These are phyloP conservation scores for Chytriomyces confervae DNA, from an alignment of 192 early-diverging fungal species.

Conservation along the genomic window DNA sequence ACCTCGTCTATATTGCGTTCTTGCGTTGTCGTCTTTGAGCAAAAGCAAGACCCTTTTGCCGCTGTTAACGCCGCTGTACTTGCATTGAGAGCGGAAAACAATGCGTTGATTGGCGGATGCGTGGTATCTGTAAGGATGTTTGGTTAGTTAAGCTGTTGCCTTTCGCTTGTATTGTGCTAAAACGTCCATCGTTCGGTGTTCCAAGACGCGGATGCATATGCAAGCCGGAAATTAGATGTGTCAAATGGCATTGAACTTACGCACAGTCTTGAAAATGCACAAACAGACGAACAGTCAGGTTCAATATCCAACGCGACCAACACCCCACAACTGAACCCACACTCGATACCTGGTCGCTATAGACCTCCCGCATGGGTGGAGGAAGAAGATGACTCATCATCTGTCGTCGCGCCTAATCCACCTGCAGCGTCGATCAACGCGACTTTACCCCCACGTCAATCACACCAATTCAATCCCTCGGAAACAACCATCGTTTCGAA, in stretches of 20 bases:
- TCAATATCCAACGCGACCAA: background rate
- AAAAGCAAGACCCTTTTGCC: background rate
- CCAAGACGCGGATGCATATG: no score
- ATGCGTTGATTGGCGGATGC: constrained; percentile 12
- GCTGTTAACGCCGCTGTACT: constrained; percentile 10
- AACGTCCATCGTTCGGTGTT: background rate
- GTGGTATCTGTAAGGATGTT: constrained; percentile 2
- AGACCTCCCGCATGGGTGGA: constrained; percentile 21
- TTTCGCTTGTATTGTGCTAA: background rate
- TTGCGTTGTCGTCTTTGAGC: background rate
- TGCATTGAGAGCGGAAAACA: constrained; percentile 14
- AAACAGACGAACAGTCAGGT: background rate
- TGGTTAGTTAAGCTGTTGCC: background rate
- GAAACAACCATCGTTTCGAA: background rate
- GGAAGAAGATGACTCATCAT: background rate
- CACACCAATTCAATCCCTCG: background rate
- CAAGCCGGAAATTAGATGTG: no score
- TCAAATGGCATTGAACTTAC: no score
- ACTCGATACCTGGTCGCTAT: background rate
- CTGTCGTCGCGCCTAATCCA: background rate
- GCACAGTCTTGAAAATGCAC: background rate
- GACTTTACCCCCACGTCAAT: background rate
- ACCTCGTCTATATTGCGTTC: constrained; percentile 7
- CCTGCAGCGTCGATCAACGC: background rate
- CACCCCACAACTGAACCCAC: background rate